These are phyloP conservation scores for Ceriops decandra DNA, from an alignment of 345 rosid genomes.

Conservation along the genomic window DNA sequence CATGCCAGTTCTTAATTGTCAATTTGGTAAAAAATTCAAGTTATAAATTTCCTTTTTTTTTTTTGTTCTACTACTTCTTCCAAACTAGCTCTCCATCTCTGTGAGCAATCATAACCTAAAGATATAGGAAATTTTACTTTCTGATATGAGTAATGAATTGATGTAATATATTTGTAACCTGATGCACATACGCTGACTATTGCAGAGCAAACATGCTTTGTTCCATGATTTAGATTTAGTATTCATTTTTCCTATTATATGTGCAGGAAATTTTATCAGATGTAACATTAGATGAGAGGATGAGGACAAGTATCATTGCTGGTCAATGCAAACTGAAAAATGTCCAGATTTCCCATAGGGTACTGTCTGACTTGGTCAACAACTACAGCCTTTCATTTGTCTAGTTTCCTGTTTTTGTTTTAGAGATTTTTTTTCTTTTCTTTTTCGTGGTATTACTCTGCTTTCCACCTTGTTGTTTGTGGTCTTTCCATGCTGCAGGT, in stretches of 20 bases:
- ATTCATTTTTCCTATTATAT: background rate
- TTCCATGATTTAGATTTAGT: conserved; percentile 4
- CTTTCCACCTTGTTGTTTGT: conserved; percentile 11
- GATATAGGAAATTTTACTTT: background rate
- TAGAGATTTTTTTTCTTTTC: background rate
- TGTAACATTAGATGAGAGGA: conserved; percentile 79
- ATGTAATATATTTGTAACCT: background rate
- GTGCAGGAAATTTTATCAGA: conserved; percentile 87
- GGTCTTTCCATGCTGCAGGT: conserved; percentile 41
- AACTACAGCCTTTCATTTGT: background rate
- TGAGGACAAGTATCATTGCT: conserved; percentile 30
- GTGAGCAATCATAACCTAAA: background rate
- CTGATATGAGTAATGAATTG: background rate
- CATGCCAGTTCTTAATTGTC: background rate
- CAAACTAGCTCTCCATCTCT: background rate
- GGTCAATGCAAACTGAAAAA: conserved; percentile 53
- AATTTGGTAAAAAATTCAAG: background rate
- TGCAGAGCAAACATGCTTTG: conserved; percentile 9
- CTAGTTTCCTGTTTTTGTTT: background rate
- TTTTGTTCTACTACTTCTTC: background rate
- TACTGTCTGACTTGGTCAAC: conserved; percentile 27
- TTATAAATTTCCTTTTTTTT: background rate
- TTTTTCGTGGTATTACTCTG: conserved; percentile 1
- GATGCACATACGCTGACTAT: background rate
- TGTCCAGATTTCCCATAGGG: conserved; percentile 61